Evolutionary conservation across 768 basidiomycete genomes (phyloP), one percentile per base, ranked within the genome.

Genomic region (Gymnopilus dilepis): DNA sequence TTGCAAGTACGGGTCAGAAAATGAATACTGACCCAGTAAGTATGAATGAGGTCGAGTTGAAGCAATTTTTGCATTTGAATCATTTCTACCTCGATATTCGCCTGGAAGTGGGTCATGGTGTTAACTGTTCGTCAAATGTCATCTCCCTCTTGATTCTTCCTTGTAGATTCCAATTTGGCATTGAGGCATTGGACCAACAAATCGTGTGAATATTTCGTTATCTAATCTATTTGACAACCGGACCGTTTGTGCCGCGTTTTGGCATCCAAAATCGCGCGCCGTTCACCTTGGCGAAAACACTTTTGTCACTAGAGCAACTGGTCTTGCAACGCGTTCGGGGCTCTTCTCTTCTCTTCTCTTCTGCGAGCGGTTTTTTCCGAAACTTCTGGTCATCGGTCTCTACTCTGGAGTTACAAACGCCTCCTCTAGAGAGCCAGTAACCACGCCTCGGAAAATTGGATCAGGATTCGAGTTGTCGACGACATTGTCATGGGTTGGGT

Each of bases 231-330:
- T 6, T 48, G 24, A 50, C 47, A 28, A 50, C 47, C 47, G 47
- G 47, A 31, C 47, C 47, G 47, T 15, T 37, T n/a, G 40, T 13
- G 19, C 40, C 40, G 34, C 3, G 28, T 30, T 31, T 50, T 28
- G 47, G 31, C 47, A n/a, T 50, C 26, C 34, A 22, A 38, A 22
- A 33, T 21, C 17, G 51, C 24, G 33, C 51, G 7, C 31, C 21
- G 4, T 51, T 31, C 50, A 51, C 30, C 33, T 31, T 19, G 15
- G 19, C 48, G 7, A 17, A 30, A 31, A 26, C 31, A 37, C 34
- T 34, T 34, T 34, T 52, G 52, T 54, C 7, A 54, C 52, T 38
- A 54, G 52, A 54, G 52, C 52, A 54, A 54, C 52, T 26, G 33
- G 22, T 34, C 52, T 17, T 40, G 37, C 52, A 54, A 54, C 52